These are phyloP conservation scores for Acanthamoeba culbertsoni DNA, from an alignment of 208 protist species.

Conservation along the genomic window DNA sequence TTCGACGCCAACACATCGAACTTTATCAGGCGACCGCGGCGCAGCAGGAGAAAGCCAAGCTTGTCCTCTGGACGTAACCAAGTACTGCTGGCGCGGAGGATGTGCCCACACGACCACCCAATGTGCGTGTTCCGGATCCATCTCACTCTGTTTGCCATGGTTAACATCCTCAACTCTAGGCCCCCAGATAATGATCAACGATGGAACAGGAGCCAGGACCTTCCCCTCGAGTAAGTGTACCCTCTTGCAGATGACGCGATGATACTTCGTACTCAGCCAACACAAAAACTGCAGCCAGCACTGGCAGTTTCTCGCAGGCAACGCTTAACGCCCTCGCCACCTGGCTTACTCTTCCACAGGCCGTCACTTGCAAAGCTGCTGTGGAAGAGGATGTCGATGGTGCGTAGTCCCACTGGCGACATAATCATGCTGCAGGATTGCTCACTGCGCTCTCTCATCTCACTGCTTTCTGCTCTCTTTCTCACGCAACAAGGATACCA, in stretches of 20 bases:
- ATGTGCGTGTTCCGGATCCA: not conserved
- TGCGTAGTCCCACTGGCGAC: not conserved
- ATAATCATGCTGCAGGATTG: too few species aligned
- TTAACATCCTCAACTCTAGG: too few species aligned
- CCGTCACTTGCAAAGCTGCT: not conserved
- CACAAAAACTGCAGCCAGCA: too few species aligned
- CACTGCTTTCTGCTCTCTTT: not conserved
- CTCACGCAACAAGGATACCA: not conserved
- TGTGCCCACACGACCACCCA: not conserved
- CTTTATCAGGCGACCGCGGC: not conserved
- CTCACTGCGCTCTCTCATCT: not conserved
- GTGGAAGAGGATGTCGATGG: not conserved
- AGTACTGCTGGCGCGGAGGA: not conserved
- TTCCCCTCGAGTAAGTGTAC: too few species aligned
- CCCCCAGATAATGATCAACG: too few species aligned
- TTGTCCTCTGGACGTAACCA: not conserved
- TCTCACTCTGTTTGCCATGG: not conserved
- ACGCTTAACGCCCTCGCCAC: too few species aligned
- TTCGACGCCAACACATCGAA: not conserved
- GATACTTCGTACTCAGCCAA: too few species aligned
- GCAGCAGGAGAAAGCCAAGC: not conserved
- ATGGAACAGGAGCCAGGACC: too few species aligned
- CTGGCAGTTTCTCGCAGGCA: too few species aligned
- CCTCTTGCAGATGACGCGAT: too few species aligned
- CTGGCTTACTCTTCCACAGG: not conserved